Base-by-base conservation (phyloP, 1,284 basidiomycete genomes). In the Boletellus sp. region DNA sequence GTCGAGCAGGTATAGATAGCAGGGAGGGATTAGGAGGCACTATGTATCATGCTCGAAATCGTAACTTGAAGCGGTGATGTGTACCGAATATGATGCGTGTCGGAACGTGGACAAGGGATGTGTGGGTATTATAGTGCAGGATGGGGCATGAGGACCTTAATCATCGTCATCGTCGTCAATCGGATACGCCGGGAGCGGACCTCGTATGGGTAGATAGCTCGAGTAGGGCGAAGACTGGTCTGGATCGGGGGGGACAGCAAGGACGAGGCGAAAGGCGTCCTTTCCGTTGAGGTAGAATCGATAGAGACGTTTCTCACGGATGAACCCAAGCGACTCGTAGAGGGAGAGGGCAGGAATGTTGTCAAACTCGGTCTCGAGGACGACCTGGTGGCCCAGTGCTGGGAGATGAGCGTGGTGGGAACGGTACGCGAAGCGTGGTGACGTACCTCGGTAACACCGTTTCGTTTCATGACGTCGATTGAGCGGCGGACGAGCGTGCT, bases 331-430 rank as follows among this genome's bases (percentile, higher is more conserved):
- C 2, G 86, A 85, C 58, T 91, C 89, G 71, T 99, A 99, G 13
- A 99, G 76, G 3, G 86, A 83, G 12, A 99, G 78, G 0, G 93
- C 93, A 4, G 91, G 82, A 15, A 73, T 68, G 70, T 99, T 99
- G 74, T 99, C 95, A 64, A 81, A 92, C 72, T 99, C 97, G 2
- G 97, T 99, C 74, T 99, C 97, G 47, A 99, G 84, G 2, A 96
- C 87, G 58, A 98, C 84, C 93, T 96, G 15, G 10, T 22, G 10
- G n/a, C n/a, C n/a, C n/a, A n/a, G n/a, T n/a, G n/a, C n/a, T n/a
- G n/a, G 4, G 11, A 11, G 5, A 10, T n/a, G 22, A 39, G 21
- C 19, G 15, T 36, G 41, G 8, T 2, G 26, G 22, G 28, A 37
- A 16, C 1, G 12, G 8, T 6, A 18, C 21, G 50, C 33, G 19